These are phyloP conservation scores for Rhipidocladum racemiflorum DNA, from an alignment of 176 grass and related monocot genomes.

Conservation along the genomic window DNA sequence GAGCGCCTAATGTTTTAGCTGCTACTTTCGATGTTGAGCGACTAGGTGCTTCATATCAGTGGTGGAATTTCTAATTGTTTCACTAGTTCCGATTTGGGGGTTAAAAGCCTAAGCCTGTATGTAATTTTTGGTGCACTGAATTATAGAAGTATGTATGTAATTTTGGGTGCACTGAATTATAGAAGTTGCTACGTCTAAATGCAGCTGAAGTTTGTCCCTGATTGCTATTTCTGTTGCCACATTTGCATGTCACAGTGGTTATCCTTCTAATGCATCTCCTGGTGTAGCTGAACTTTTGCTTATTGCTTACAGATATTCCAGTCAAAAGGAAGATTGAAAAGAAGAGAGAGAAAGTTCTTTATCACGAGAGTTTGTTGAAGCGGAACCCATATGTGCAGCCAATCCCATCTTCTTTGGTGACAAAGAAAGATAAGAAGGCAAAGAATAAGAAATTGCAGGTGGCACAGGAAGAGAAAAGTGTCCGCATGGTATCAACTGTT, in stretches of 20 bases:
- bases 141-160: background rate
- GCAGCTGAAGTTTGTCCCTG: background rate
- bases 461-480: constrained; percentile 2
- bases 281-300: background rate
- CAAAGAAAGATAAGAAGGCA: constrained; percentile 58
- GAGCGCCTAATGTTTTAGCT: background rate
- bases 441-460: constrained; percentile 29
- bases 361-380: constrained; percentile 68
- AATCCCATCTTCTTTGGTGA: constrained; percentile 61
- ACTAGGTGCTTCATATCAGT: background rate
- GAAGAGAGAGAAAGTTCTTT: constrained; percentile 74
- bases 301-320: constrained; percentile 46
- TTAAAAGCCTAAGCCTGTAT: background rate
- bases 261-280: background rate
- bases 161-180: background rate
- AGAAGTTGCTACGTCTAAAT: background rate
- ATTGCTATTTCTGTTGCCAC: background rate
- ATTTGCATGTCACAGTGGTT: background rate
- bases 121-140: background rate
- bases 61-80: background rate
- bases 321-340: constrained; percentile 80
- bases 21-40: background rate
- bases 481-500: constrained; percentile 42
- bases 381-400: constrained; percentile 67
- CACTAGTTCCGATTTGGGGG: background rate